These are phyloP conservation scores for Jamesozyma gamospora DNA, from an alignment of 805 yeast genomes.

Conservation along the genomic window DNA sequence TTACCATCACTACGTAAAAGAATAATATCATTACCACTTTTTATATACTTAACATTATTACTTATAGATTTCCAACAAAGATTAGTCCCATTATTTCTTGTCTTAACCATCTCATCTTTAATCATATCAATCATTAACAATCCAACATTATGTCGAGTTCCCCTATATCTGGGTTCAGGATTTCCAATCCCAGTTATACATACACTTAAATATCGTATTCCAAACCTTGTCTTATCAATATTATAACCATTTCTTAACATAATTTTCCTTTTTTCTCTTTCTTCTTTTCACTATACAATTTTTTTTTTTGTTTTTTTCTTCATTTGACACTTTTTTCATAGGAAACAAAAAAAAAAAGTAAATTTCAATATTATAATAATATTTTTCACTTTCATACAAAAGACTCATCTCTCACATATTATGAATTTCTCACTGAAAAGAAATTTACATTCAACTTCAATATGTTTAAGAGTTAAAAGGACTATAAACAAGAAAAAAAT, in stretches of 20 bases:
- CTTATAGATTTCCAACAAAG: neutral
- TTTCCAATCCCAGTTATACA: conserved; percentile 48
- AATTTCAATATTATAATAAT: neutral
- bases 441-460: too few relatives aligned
- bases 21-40: conserved; percentile 16
- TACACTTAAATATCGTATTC: conserved; percentile 3
- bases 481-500: too few relatives aligned
- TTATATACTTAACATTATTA: conserved; percentile 9
- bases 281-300: too few relatives aligned
- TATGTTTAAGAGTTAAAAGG: too few relatives aligned
- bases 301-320: neutral
- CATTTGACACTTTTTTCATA: too few relatives aligned
- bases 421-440: too few relatives aligned
- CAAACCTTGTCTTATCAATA: neutral
- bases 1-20: conserved; percentile 41
- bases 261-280: too few relatives aligned
- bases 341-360: neutral
- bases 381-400: neutral
- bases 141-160: conserved; percentile 75
- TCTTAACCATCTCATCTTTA: conserved; percentile 9
- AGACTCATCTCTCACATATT: too few relatives aligned
- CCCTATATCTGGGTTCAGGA: conserved; percentile 51
- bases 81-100: neutral
- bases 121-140: conserved; percentile 40
- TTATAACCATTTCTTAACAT: too few relatives aligned